Evolutionary conservation across 108 stramenopile species (phyloP).

Genomic region (Seminavis robusta): DNA sequence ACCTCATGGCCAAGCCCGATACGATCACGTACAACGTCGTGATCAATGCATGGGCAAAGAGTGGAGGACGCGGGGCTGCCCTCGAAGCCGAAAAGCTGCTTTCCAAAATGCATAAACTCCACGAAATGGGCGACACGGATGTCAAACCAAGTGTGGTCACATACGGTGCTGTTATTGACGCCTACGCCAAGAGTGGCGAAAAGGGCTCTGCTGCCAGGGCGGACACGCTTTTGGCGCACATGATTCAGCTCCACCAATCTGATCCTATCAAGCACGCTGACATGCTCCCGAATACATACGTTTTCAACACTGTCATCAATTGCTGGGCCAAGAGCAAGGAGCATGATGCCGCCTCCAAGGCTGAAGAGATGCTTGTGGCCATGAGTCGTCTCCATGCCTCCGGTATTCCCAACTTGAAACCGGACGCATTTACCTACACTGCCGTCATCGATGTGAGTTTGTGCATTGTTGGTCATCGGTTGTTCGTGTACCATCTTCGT

Average conservation of each 20-base stretch:
- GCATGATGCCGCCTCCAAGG: conserved; percentile 74
- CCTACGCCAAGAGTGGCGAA: conserved; percentile 77
- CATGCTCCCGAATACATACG: conserved; percentile 75
- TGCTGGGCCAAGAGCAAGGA: conserved; percentile 57
- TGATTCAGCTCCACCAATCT: conserved; percentile 73
- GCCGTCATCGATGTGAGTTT: conserved; percentile 72
- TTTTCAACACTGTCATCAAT: conserved; percentile 82
- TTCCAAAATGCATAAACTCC: conserved; percentile 68
- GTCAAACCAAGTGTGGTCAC: conserved; percentile 82
- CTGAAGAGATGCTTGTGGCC: conserved; percentile 82
- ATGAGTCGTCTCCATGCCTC: conserved; percentile 72
- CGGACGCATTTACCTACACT: conserved; percentile 85
- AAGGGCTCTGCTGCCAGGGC: conserved; percentile 75
- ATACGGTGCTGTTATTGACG: conserved; percentile 85
- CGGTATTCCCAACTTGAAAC: conserved; percentile 77
- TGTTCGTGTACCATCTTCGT: conserved; percentile 2
- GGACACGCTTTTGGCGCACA: conserved; percentile 67
- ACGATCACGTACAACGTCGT: conserved; percentile 84
- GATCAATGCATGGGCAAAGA: conserved; percentile 84
- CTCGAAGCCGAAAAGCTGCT: conserved; percentile 72
- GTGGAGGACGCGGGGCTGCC: conserved; percentile 72
- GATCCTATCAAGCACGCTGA: conserved; percentile 70
- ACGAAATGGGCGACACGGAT: conserved; percentile 65
- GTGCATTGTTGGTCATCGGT: too few species aligned
- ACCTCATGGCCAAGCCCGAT: conserved; percentile 70